Evolutionary conservation across 2,329 filamentous ascomycete genomes (phyloP).

Genomic region (Rhynchosporium agropyri): DNA sequence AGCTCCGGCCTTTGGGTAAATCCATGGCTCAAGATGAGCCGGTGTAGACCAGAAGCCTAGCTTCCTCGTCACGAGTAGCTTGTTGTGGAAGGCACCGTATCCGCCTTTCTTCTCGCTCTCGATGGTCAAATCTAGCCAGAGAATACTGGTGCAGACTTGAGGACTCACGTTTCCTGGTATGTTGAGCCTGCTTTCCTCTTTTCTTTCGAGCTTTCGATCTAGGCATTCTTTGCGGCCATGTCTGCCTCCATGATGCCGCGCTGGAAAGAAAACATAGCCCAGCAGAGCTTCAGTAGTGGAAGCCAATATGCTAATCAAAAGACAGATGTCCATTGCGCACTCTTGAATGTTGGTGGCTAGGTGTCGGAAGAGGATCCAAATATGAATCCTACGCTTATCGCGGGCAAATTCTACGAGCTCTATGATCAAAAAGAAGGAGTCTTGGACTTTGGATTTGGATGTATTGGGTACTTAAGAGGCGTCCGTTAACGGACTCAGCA

Average conservation of each 20-base stretch:
- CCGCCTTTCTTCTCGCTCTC: constrained; percentile 53
- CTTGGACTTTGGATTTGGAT: constrained; percentile 46
- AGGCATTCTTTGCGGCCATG: neutral
- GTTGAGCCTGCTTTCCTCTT: neutral
- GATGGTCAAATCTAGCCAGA: constrained; percentile 54
- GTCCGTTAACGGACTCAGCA: too few species aligned
- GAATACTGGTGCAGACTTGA: constrained; percentile 52
- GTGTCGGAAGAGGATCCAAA: constrained; percentile 47
- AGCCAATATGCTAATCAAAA: neutral
- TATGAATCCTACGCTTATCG: constrained; percentile 51
- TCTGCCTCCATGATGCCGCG: neutral
- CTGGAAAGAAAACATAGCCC: neutral
- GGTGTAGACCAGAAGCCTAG: constrained; percentile 45
- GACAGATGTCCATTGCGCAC: constrained; percentile 50
- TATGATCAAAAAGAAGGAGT: constrained; percentile 46
- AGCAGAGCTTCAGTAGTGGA: neutral
- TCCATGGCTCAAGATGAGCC: neutral
- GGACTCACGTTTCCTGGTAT: constrained; percentile 43
- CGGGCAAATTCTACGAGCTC: constrained; percentile 48
- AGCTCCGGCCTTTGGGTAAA: neutral
- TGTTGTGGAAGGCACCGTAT: constrained; percentile 51
- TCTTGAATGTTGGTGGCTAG: constrained; percentile 50
- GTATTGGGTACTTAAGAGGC: constrained; percentile 35
- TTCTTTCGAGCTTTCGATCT: neutral
- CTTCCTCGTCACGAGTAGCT: constrained; percentile 53